Percentiles rank a stretch among this genome's conserved stretches.
Conservation (phyloP, 2,329 filamentous ascomycete genomes). For the Zasmidium cellare region DNA sequence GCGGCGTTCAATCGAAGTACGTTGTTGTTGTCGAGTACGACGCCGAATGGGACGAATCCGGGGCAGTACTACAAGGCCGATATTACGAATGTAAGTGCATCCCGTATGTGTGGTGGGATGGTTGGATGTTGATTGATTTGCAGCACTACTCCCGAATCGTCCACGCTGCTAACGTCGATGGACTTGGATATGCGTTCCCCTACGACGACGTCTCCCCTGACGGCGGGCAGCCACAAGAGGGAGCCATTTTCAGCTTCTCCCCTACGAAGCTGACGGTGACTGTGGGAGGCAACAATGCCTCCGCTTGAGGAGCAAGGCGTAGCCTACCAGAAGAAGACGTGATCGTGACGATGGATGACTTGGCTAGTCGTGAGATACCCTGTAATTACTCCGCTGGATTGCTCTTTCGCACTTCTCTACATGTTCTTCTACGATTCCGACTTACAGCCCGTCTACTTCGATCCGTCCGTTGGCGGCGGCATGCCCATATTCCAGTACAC, state of each 20-base stretch:
- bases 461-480: constrained; percentile 2
- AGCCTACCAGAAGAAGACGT: neutral
- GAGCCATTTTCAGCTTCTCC: constrained; percentile 32
- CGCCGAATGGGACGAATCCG: constrained; percentile 36
- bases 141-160: constrained; percentile 37
- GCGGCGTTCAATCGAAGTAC: constrained; percentile 76
- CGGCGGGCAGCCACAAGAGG: constrained; percentile 45
- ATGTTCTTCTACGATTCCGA: neutral
- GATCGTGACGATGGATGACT: too few species aligned
- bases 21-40: constrained; percentile 50
- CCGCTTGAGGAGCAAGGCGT: constrained; percentile 6
- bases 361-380: constrained; percentile 1
- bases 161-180: constrained; percentile 53
- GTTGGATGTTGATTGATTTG: constrained; percentile 6
- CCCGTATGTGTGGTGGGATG: neutral
- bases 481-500: constrained; percentile 12
- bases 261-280: constrained; percentile 30
- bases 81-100: constrained; percentile 32
- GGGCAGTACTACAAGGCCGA: constrained; percentile 31
- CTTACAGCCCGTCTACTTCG: neutral
- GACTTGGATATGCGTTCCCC: constrained; percentile 64
- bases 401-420: too few species aligned
- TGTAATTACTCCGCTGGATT: neutral
- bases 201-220: constrained; percentile 67
- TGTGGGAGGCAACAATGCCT: constrained; percentile 32